A percentile compares a stretch with the other conserved stretches of the same genome.
Evolutionary conservation across 1,284 basidiomycete genomes (phyloP).

Genomic region (Neonothopanus nambi): DNA sequence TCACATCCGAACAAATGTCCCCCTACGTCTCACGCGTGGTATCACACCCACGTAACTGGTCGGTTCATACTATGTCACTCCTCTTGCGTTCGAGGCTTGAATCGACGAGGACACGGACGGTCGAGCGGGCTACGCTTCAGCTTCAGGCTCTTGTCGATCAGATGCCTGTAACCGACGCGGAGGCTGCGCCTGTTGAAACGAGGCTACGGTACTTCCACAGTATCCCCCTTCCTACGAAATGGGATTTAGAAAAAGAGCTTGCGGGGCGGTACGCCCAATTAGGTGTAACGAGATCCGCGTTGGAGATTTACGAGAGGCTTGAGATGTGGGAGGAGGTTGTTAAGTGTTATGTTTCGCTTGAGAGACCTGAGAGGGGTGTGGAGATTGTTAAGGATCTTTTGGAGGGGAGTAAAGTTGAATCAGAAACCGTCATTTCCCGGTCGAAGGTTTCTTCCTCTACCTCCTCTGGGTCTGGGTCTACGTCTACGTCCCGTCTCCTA

Average conservation of each 20-base stretch:
- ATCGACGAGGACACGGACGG: constrained; percentile 82
- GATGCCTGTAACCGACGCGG: constrained; percentile 85
- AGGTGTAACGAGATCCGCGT: constrained; percentile 83
- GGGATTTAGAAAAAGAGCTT: constrained; percentile 90
- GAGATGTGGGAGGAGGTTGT: constrained; percentile 99
- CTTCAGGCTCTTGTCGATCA: constrained; percentile 93
- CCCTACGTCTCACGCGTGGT: constrained; percentile 89
- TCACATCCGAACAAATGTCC: constrained; percentile 88
- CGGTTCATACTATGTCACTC: constrained; percentile 91
- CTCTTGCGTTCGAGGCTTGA: constrained; percentile 89
- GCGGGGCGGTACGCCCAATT: constrained; percentile 79
- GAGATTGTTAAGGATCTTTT: constrained; percentile 81
- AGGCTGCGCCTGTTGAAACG: constrained; percentile 48
- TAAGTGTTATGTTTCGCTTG: constrained; percentile 80
- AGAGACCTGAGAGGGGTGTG: constrained; percentile 75
- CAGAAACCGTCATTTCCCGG: constrained; percentile 68
- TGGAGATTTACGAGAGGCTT: constrained; percentile 89
- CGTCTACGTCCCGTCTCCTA: no score
- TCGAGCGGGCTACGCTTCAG: constrained; percentile 87
- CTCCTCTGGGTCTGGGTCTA: constrained; percentile 34
- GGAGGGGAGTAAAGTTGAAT: constrained; percentile 80
- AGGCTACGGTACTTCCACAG: constrained; percentile 79
- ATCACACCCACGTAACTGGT: constrained; percentile 89
- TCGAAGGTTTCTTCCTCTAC: constrained; percentile 48
- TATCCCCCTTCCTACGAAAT: constrained; percentile 81